Evolutionary conservation across 2,329 filamentous ascomycete genomes (phyloP), one percentile per base, ranked within the genome.

Genomic region (Penicillium sp.): DNA sequence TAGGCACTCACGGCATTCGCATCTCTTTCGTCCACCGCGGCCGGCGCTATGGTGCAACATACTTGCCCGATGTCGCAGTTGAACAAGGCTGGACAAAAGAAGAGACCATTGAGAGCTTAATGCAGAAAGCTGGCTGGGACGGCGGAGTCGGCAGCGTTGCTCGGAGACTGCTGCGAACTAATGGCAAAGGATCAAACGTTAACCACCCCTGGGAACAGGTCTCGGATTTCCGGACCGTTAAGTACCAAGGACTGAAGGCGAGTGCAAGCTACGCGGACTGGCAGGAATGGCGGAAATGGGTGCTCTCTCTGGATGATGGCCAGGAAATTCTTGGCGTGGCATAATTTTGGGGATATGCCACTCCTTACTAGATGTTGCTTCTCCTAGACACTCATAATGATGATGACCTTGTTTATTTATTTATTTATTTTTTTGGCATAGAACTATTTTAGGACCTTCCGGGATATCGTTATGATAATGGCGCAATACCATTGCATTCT

Each of bases 11-110:
- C 71, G 94, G 94, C 3, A 79, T 97, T 42, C 85, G 91, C 36
- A 91, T 99, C 61, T 87, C 84, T 43, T 97, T 99, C 74, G 79
- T 80, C n/a, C 80, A 90, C 61, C 81, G 85, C 59, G 85, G 85
- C 13, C 81, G 85, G 43, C 84, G 88, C 40, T 91, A 90, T 67
- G 90, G 91, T 13, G 84, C 91, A 1, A 97, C 94, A 0, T 99
- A 97, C 67, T 81, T 99, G 12, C 94, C 94, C 0, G 90, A 97
- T 68, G 91, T 99, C 5, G 89, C 93, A 8, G 78, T 83, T 1
- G 94, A 99, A 78, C 94, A 97, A 70, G 92, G 90, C 13, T 99
- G 94, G 94, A 90, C 83, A 9, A 92, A 94, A 73, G 92, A 97
- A 69, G 90, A 97, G 79, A 90, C 93, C 0, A 73, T 99, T 2